A percentile compares a stretch with the other conserved stretches of the same genome.
These are phyloP conservation scores for Sordariomycetes sp. DNA, from an alignment of 2,329 filamentous ascomycete genomes.

Conservation along the genomic window DNA sequence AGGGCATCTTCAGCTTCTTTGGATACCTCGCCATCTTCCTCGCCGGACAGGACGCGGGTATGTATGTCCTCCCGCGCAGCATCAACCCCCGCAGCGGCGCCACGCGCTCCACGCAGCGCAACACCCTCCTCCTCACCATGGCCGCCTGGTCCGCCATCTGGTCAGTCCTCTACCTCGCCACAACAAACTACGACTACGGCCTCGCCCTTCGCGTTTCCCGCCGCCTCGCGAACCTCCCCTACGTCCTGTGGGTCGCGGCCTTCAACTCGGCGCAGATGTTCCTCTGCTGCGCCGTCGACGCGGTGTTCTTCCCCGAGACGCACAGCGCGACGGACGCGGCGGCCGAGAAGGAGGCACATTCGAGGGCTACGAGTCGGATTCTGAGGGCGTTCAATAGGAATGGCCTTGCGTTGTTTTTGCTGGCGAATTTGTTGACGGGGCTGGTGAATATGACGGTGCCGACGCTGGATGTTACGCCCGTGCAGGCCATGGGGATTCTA, in stretches of 20 bases:
- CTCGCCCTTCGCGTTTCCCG: slow-evolving; percentile 69
- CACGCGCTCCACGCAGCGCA: slow-evolving; percentile 30
- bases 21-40: slow-evolving; percentile 95
- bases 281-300: slow-evolving; percentile 67
- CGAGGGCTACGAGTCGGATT: slow-evolving; percentile 65
- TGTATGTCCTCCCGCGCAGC: slow-evolving; percentile 58
- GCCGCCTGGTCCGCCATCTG: slow-evolving; percentile 53
- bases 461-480: slow-evolving; percentile 58
- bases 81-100: slow-evolving; percentile 27
- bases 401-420: slow-evolving; percentile 69
- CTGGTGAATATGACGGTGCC: slow-evolving; percentile 76
- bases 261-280: slow-evolving; percentile 81
- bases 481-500: slow-evolving; percentile 60
- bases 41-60: slow-evolving; percentile 71
- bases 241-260: slow-evolving; percentile 82
- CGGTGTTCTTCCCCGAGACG: slow-evolving; percentile 60
- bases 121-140: slow-evolving; percentile 49
- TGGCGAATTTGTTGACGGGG: slow-evolving; percentile 83
- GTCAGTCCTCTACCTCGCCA: slow-evolving; percentile 55
- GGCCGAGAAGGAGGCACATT: slow-evolving; percentile 50
- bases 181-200: slow-evolving; percentile 56
- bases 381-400: slow-evolving; percentile 79
- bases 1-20: slow-evolving; percentile 88
- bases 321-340: slow-evolving; percentile 42
- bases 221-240: slow-evolving; percentile 83